These are phyloP conservation scores for Lasiodiplodia citricola DNA, from an alignment of 2,329 filamentous ascomycete species.

Conservation along the genomic window DNA sequence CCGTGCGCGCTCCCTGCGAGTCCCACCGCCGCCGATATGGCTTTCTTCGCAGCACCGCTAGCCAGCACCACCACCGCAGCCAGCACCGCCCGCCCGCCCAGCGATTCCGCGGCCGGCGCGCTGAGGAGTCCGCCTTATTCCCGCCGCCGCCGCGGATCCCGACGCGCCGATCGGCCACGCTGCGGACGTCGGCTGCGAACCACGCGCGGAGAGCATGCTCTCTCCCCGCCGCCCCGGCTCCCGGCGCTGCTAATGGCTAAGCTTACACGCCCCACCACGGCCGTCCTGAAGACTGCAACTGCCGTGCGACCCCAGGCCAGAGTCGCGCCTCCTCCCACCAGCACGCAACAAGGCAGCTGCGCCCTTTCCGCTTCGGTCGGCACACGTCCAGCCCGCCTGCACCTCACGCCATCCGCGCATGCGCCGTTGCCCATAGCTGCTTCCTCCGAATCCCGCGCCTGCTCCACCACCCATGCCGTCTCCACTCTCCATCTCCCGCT, in stretches of 20 bases:
- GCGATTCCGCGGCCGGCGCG: slow-evolving; percentile 1
- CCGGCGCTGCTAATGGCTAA: slow-evolving; percentile 13
- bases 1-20: background rate
- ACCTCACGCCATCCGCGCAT: slow-evolving; percentile 8
- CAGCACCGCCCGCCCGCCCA: background rate
- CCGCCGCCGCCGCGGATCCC: slow-evolving; percentile 12
- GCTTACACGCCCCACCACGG: background rate
- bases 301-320: background rate
- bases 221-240: slow-evolving; percentile 15
- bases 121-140: slow-evolving; percentile 18
- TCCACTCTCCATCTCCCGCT: slow-evolving; percentile 14
- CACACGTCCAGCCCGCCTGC: slow-evolving; percentile 1
- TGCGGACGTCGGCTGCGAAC: slow-evolving; percentile 8
- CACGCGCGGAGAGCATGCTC: slow-evolving; percentile 10
- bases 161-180: slow-evolving; percentile 7
- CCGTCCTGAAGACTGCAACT: slow-evolving; percentile 3
- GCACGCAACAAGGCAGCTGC: background rate
- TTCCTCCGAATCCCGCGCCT: slow-evolving; percentile 2
- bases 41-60: slow-evolving; percentile 10
- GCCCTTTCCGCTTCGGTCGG: background rate
- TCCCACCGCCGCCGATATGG: background rate
- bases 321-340: background rate
- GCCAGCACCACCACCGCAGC: background rate
- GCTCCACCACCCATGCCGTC: background rate
- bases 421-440: slow-evolving; percentile 6